Evolutionary conservation across 129 eudicot genomes (phyloP), one percentile per base, ranked within the genome.

Genomic region (Flaveria brownii): DNA sequence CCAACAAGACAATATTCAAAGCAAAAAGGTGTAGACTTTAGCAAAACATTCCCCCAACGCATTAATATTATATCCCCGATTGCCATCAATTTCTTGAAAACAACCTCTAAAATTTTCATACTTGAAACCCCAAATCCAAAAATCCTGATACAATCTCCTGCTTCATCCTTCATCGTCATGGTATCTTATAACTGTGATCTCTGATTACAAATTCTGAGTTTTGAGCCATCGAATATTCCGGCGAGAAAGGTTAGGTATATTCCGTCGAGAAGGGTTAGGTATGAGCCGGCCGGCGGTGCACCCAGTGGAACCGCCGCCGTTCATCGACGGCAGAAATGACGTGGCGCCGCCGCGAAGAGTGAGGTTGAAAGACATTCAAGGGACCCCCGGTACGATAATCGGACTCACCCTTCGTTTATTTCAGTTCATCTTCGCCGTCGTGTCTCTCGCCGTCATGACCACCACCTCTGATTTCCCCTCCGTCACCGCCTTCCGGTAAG

Each of bases 281-380:
- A 78, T 88, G 94, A 92, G 98, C 82, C 81, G 88, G 26, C 98
- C 98, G 83, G 96, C 96, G 68, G 98, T 93, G 68, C 98, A 93
- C 68, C 98, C 98, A 26, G 91, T 93, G 84, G 97, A 87, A 80
- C 84, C 89, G 80, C 87, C 95, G 77, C 89, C 87, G 15, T 22
- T 77, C 60, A 76, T 84, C 2, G 79, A 74, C 3, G 95, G 81
- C 23, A 84, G 80, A 77, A 65, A 77, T 43, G 82, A 65, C 4
- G 84, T 51, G 20, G 84, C 80, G 56, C 89, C 88, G 72, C 87
- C 89, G 9, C 85, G 84, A 7, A 82, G 85, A 68, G 82, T 87
- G 57, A 82, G 97, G 87, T 82, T 89, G 91, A 89, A 87, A 74
- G 96, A 92, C 77, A 77, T 92, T 7, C 93, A 87, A 62, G 97